Percentiles rank a stretch among this genome's conserved stretches.
Evolutionary conservation across 768 basidiomycete genomes (phyloP).

Genomic region (Mycena capillaripes): DNA sequence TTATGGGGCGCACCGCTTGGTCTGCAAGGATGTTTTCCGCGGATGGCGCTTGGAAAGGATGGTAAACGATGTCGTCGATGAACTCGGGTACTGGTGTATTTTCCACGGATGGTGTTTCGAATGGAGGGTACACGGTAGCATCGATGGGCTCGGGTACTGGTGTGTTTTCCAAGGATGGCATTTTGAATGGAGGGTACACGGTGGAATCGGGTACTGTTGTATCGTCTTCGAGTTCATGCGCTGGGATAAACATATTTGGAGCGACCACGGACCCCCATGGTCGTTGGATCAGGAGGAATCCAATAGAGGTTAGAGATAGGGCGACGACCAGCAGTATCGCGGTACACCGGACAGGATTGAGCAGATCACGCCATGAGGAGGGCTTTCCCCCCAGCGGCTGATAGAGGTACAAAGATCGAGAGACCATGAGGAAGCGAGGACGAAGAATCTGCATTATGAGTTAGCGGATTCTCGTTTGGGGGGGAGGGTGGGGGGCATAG

Average conservation of each 20-base stretch:
- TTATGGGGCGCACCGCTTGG: constrained; percentile 28
- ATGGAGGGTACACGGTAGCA: constrained; percentile 27
- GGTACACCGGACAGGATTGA: constrained; percentile 26
- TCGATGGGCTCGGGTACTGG: not conserved
- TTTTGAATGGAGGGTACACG: constrained; percentile 31
- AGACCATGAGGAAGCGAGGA: not conserved
- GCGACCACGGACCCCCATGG: constrained; percentile 21
- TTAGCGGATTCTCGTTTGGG: too few relatives aligned
- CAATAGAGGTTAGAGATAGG: constrained; percentile 31
- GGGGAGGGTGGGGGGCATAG: too few relatives aligned
- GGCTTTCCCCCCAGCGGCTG: constrained; percentile 4
- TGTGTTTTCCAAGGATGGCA: constrained; percentile 9
- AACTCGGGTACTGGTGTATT: not conserved
- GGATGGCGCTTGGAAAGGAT: constrained; percentile 29
- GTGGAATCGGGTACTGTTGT: not conserved
- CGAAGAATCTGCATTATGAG: not conserved
- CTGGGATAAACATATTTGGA: constrained; percentile 11
- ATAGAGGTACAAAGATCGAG: constrained; percentile 18
- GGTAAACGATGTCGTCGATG: constrained; percentile 15
- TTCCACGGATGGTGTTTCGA: too few relatives aligned
- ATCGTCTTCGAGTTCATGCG: not conserved
- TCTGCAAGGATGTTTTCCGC: constrained; percentile 17
- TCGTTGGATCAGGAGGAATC: constrained; percentile 25
- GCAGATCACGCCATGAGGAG: constrained; percentile 13
- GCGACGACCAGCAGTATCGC: constrained; percentile 32